Base-by-base conservation (phyloP, 305 asterid genomes). In the Fraxinus sp. region DNA sequence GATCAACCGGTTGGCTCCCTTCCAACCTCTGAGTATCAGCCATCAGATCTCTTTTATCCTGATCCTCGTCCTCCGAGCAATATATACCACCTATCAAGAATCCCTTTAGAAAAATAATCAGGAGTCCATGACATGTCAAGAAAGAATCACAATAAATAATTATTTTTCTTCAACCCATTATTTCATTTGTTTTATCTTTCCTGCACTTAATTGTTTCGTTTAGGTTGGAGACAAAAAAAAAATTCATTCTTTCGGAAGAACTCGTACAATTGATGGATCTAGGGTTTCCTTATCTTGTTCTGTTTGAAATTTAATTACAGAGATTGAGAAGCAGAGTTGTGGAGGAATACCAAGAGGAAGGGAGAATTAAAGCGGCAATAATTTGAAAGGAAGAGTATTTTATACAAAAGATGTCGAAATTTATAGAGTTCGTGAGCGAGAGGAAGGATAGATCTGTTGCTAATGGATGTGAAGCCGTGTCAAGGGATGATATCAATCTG, bases 1-100 rank as follows among this genome's bases (percentile, higher is more conserved):
- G 74, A 86, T 86, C 86, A 62, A 83, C 86, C 2, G 86, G 86
- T 77, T 86, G 88, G 75, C 80, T 86, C 75, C 86, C 88, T 83
- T 85, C 88, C 77, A 39, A 14, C 22, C 79, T 86, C 37, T 79
- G 84, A 28, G 55, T 36, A 55, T 82, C 86, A 2, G 84, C 88
- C 86, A 85, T 83, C 79, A 75, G 4, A 39, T 20, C 33, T 36
- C 26, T 36, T 75, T 18, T 20, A 26, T 11, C 16, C 43, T 7
- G 18, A 20, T 64, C 35, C 16, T 14, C 16, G 16, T 64, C 35
- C 35, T 24, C 73, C 73, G 35, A 11, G 41, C 62, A 8, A 13
- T 39, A 39, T 24, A 9, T 20, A 75, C 79, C 52, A 9, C 79
- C 79, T 75, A 24, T 39, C 37, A 52, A 18, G 79, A 39, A 39